These are phyloP conservation scores for Quambalaria eucalypti DNA, from an alignment of 1,284 basidiomycete genomes.

Conservation along the genomic window DNA sequence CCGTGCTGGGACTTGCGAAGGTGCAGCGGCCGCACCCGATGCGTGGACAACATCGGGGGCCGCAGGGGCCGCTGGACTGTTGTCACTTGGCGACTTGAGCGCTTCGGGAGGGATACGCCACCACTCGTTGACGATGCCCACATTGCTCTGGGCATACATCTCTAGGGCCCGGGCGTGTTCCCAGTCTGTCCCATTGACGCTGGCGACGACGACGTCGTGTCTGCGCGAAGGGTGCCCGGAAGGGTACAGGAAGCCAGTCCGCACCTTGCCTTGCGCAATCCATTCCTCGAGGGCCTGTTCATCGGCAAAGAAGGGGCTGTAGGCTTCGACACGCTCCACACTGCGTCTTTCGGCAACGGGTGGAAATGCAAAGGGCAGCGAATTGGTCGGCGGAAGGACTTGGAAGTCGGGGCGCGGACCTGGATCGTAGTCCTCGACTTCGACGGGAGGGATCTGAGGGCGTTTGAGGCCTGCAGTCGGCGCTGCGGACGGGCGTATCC, in stretches of 20 bases:
- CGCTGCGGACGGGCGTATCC: not conserved
- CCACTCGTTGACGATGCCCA: constrained; percentile 9
- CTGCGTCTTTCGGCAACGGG: constrained; percentile 10
- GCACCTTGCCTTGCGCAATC: constrained; percentile 7
- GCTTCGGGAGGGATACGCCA: not conserved
- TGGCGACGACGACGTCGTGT: constrained; percentile 17
- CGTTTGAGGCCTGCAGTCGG: not conserved
- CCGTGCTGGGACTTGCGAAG: not conserved
- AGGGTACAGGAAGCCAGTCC: not conserved
- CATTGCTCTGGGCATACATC: constrained; percentile 16
- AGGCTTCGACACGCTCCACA: constrained; percentile 10
- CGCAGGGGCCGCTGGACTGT: too few species aligned
- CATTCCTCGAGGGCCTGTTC: constrained; percentile 12
- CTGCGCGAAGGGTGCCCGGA: constrained; percentile 1
- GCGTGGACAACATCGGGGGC: not conserved
- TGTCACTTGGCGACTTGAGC: too few species aligned
- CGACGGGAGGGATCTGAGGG: not conserved
- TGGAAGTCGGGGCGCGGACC: not conserved
- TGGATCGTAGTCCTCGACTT: not conserved
- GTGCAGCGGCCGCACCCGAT: not conserved
- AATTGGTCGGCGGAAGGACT: not conserved
- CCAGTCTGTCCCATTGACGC: constrained; percentile 28
- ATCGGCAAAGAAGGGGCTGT: constrained; percentile 8
- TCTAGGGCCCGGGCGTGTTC: constrained; percentile 14
- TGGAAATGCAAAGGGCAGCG: constrained; percentile 1